Conservation (phyloP, 305 asterid genomes). For the Stenogyne calaminthoides region DNA sequence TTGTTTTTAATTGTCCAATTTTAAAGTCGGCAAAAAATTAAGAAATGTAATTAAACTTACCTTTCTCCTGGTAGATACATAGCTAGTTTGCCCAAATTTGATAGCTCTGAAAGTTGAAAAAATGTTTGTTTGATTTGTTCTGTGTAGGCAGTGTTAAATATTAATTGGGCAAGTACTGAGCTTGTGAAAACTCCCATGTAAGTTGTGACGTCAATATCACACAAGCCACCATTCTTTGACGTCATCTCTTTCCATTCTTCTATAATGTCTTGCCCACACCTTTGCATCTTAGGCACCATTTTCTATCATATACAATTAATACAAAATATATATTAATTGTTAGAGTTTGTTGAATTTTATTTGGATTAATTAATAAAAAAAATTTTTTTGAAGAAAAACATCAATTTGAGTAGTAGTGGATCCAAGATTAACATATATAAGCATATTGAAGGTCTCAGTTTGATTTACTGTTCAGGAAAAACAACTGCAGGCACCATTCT, state of each 20-base stretch:
- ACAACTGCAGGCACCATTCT: conserved; percentile 35
- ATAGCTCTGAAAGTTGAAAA: conserved; percentile 27
- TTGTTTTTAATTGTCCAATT: no score
- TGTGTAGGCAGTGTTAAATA: conserved; percentile 32
- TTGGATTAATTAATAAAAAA: no score
- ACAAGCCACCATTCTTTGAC: conserved; percentile 15
- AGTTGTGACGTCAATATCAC: conserved; percentile 31
- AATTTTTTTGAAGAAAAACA: no score
- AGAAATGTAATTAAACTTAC: conserved; percentile 1
- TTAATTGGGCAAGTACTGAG: conserved; percentile 34
- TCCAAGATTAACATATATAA: no score
- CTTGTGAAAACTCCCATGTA: conserved; percentile 34
- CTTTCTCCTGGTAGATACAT: conserved; percentile 33
- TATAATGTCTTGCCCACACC: conserved; percentile 29
- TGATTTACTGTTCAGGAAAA: no score
- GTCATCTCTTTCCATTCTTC: conserved; percentile 31
- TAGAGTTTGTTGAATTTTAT: no score
- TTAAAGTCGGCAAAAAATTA: no score
- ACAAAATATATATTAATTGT: no score
- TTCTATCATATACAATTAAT: no score
- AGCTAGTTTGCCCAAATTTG: conserved; percentile 22
- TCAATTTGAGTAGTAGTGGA: no score
- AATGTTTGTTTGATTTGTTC: conserved; percentile 32
- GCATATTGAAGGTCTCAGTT: no score
- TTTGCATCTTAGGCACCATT: no score